Evolutionary conservation across 805 yeast species (phyloP), one percentile per base, ranked within the genome.

Genomic region (Millerago galiae): DNA sequence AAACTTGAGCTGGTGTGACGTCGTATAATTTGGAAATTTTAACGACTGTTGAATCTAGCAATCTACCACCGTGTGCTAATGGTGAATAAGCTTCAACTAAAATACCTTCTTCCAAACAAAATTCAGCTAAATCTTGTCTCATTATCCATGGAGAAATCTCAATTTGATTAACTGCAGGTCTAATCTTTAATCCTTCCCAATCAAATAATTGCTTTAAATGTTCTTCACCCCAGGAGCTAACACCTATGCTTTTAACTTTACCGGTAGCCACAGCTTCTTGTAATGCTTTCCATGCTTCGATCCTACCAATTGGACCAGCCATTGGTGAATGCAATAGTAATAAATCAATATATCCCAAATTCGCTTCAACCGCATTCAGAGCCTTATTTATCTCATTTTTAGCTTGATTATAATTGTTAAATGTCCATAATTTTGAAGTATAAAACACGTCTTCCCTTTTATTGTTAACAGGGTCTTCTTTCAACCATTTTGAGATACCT

Each of bases 91-190:
- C 86, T 53, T 80, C 79, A 8, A 72, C 55, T 9, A 61, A 59
- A 44, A 82, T 78, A 27, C 67, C 73, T 42, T 79, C 59, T 21
- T 60, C 48, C 27, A 62, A 56, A 50, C 70, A 68, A 56, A 56
- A 80, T 26, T 67, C 63, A 27, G 68, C 65, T 43, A 80, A 54
- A 42, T 65, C 65, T 17, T 52, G 51, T 46, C 66, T 64, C 50
- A 58, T 61, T 49, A 68, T 60, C 75, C 77, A 75, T 17, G 80
- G 79, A 49, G 73, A 75, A 43, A 73, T 64, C 47, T 69, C 74
- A 55, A 87, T 75, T 59, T 88, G 95, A 60, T 87, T 82, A 34
- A 84, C 81, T 0, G 81, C 86, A 0, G 95, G 90, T 47, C 70
- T 69, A 44, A 74, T 58, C 47, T 62, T 73, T 47, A 75, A 56